Evolutionary conservation across 1,284 basidiomycete species (phyloP).

Genomic region (Ustilago tritici): DNA sequence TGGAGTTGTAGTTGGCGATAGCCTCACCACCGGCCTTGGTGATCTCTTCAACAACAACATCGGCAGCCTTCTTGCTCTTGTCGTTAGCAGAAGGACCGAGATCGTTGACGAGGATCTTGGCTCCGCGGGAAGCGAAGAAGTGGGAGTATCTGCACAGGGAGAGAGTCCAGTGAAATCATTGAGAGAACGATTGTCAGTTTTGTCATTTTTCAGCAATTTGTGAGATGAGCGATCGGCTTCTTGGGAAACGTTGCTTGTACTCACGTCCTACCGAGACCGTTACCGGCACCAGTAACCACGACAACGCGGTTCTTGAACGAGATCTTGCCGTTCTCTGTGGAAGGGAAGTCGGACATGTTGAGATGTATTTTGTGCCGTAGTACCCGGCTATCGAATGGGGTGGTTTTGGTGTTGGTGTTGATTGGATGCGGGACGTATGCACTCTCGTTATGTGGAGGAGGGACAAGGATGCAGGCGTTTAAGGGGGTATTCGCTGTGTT

Average conservation of each 20-base stretch:
- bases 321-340: conserved; percentile 65
- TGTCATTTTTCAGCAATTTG: background rate
- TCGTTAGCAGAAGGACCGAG: conserved; percentile 79
- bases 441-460: conserved; percentile 8
- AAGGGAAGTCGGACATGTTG: conserved; percentile 66
- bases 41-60: conserved; percentile 93
- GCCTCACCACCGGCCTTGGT: conserved; percentile 76
- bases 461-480: conserved; percentile 17
- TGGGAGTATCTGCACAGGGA: conserved; percentile 80
- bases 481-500: conserved; percentile 6
- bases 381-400: conserved; percentile 19
- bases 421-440: conserved; percentile 10
- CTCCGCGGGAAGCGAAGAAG: conserved; percentile 86
- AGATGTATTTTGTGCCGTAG: conserved; percentile 9
- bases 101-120: conserved; percentile 78
- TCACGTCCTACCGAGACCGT: conserved; percentile 90
- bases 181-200: background rate
- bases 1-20: conserved; percentile 84
- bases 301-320: conserved; percentile 90
- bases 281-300: conserved; percentile 94
- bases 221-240: background rate
- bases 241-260: conserved; percentile 66
- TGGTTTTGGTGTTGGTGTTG: background rate
- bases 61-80: conserved; percentile 87
- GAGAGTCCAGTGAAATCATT: background rate